Evolutionary conservation across 768 basidiomycete genomes (phyloP).

Genomic region (Lactarius pseudohatsudake): DNA sequence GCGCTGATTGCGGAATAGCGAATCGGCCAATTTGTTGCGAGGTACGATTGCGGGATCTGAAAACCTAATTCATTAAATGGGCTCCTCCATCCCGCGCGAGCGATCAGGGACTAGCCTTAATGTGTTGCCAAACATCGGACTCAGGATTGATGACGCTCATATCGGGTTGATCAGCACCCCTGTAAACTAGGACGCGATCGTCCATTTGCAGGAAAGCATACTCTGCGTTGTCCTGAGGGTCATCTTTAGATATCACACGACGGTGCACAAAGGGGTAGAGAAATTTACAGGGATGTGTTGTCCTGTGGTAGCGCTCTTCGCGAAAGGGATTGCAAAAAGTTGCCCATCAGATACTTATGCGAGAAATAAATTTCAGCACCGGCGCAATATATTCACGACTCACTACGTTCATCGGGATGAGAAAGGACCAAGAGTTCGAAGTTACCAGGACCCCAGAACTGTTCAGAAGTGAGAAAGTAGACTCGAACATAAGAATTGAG

Average conservation of each 20-base stretch:
- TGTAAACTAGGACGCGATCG: slow-evolving; percentile 88
- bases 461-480: slow-evolving; percentile 11
- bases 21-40: slow-evolving; percentile 92
- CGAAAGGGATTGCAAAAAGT: slow-evolving; percentile 85
- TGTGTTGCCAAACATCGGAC: slow-evolving; percentile 96
- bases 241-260: slow-evolving; percentile 16
- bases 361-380: not conserved
- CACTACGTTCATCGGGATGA: slow-evolving; percentile 51
- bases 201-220: slow-evolving; percentile 96
- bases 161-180: slow-evolving; percentile 96
- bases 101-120: slow-evolving; percentile 56
- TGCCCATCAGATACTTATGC: slow-evolving; percentile 60
- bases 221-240: slow-evolving; percentile 81
- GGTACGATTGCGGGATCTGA: slow-evolving; percentile 86
- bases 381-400: slow-evolving; percentile 27
- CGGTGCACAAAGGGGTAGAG: not conserved
- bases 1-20: slow-evolving; percentile 86
- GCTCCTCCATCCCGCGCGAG: not conserved
- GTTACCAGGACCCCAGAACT: slow-evolving; percentile 97
- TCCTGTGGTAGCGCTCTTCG: slow-evolving; percentile 89
- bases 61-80: slow-evolving; percentile 12
- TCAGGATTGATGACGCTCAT: slow-evolving; percentile 98
- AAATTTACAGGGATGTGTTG: slow-evolving; percentile 83
- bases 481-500: not conserved
- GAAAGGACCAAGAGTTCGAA: slow-evolving; percentile 83